These are phyloP conservation scores for Gardenia jasminoides DNA, from an alignment of 257 asterid genomes.

Conservation along the genomic window DNA sequence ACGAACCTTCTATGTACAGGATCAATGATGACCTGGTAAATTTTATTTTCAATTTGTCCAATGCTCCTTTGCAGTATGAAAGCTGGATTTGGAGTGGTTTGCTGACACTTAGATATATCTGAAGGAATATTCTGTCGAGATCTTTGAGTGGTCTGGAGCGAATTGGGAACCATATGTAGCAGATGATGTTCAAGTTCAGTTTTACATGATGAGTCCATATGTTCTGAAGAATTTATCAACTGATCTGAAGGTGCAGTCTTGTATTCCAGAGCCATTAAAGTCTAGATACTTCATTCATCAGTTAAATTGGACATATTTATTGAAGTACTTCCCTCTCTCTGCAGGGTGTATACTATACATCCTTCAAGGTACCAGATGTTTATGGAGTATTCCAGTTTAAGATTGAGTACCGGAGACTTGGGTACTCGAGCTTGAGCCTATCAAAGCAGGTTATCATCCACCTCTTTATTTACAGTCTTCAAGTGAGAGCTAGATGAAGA, in stretches of 20 bases:
- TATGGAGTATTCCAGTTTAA: conserved; percentile 94
- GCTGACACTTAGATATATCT: conserved; percentile 12
- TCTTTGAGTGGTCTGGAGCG: conserved; percentile 74
- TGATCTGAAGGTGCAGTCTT: conserved; percentile 53
- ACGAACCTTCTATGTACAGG: conserved; percentile 76
- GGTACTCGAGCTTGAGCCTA: conserved; percentile 63
- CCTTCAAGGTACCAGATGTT: conserved; percentile 87
- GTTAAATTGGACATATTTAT: not conserved
- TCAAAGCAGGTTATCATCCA: conserved; percentile 61
- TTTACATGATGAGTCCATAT: conserved; percentile 93
- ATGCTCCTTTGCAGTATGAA: not conserved
- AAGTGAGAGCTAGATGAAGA: not conserved
- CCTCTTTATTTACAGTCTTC: conserved; percentile 7
- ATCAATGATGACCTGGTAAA: conserved; percentile 83
- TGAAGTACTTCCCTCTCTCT: conserved; percentile 9
- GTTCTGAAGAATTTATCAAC: conserved; percentile 82
- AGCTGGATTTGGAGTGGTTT: conserved; percentile 6
- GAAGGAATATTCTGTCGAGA: conserved; percentile 72
- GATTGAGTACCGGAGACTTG: conserved; percentile 76
- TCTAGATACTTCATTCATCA: not conserved
- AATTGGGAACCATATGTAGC: conserved; percentile 82
- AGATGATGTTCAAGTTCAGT: conserved; percentile 80
- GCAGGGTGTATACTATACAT: conserved; percentile 68
- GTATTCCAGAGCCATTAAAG: not conserved
- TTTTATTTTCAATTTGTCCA: conserved; percentile 5